Evolutionary conservation across 306 rosid species (phyloP).

Genomic region (Pterocarpus santalinus): DNA sequence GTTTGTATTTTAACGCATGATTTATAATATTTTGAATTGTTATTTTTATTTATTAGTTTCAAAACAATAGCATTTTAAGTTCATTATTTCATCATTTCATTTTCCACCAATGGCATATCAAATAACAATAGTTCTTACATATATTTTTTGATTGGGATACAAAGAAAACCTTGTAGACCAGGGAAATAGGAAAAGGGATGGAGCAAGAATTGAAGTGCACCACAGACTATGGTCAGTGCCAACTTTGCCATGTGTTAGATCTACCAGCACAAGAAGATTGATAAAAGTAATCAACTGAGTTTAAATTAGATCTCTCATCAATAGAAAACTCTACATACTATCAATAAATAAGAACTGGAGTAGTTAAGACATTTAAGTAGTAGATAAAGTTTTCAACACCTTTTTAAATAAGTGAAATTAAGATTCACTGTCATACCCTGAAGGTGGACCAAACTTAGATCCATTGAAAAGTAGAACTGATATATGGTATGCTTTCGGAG

Average conservation of each 20-base stretch:
- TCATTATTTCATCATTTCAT: background rate
- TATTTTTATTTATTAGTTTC: conserved; percentile 8
- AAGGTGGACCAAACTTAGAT: conserved; percentile 33
- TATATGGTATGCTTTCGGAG: conserved; percentile 33
- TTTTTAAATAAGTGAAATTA: conserved; percentile 16
- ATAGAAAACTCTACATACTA: conserved; percentile 10
- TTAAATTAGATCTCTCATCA: background rate
- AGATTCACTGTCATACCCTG: background rate
- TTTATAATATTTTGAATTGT: conserved; percentile 3
- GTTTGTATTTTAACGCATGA: background rate
- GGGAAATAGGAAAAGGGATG: background rate
- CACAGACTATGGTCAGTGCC: background rate
- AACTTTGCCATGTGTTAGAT: conserved; percentile 7
- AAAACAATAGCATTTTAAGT: background rate
- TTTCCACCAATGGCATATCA: background rate
- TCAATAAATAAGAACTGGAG: background rate
- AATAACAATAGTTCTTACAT: background rate
- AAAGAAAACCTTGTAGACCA: conserved; percentile 1
- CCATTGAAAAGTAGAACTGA: conserved; percentile 23
- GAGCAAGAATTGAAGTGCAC: background rate
- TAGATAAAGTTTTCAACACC: conserved; percentile 16
- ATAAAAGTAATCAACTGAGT: background rate
- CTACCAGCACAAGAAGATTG: conserved; percentile 1
- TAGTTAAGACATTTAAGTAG: conserved; percentile 12
- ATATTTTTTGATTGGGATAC: conserved; percentile 14